These are phyloP conservation scores for Candida easanensis DNA, from an alignment of 805 yeast genomes.

Conservation along the genomic window DNA sequence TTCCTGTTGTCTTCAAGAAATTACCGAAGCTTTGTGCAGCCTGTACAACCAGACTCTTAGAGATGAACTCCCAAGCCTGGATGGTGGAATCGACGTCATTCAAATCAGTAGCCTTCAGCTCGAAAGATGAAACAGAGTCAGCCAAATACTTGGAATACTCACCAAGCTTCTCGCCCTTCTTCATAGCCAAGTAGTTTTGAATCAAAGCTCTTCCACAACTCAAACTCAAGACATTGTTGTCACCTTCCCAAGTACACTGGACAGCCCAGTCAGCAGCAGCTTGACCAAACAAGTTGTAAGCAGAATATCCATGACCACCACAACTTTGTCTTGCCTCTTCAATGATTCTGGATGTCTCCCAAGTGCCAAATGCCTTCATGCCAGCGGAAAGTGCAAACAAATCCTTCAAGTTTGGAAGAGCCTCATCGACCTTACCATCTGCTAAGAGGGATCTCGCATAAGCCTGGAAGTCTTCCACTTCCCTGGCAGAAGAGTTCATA, in stretches of 20 bases:
- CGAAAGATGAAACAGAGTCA: conserved; percentile 1
- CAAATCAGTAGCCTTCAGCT: conserved; percentile 21
- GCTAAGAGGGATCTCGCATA: conserved; percentile 32
- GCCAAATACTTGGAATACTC: conserved; percentile 31
- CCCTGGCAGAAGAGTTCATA: conserved; percentile 54
- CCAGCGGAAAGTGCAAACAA: conserved; percentile 85
- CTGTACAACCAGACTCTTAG: conserved; percentile 19
- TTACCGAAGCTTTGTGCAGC: conserved; percentile 17
- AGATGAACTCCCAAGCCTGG: conserved; percentile 33
- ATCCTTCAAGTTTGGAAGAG: conserved; percentile 65
- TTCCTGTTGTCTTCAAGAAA: conserved; percentile 11
- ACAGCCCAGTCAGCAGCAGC: conserved; percentile 91
- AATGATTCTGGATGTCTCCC: conserved; percentile 76
- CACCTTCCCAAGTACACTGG: conserved; percentile 98
- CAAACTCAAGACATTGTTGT: conserved; percentile 79
- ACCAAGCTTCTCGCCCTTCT: conserved; percentile 29
- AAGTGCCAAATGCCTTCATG: conserved; percentile 83
- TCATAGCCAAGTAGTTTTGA: conserved; percentile 35
- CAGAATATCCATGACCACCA: conserved; percentile 73
- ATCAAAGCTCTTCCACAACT: conserved; percentile 73
- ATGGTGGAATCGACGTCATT: conserved; percentile 14
- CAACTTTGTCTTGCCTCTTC: conserved; percentile 76
- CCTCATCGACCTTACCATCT: conserved; percentile 40
- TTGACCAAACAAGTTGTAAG: conserved; percentile 84
- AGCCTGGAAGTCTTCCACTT: conserved; percentile 47